Base-by-base conservation (phyloP, 768 basidiomycete genomes). In the Leccinum disarticulatum region DNA sequence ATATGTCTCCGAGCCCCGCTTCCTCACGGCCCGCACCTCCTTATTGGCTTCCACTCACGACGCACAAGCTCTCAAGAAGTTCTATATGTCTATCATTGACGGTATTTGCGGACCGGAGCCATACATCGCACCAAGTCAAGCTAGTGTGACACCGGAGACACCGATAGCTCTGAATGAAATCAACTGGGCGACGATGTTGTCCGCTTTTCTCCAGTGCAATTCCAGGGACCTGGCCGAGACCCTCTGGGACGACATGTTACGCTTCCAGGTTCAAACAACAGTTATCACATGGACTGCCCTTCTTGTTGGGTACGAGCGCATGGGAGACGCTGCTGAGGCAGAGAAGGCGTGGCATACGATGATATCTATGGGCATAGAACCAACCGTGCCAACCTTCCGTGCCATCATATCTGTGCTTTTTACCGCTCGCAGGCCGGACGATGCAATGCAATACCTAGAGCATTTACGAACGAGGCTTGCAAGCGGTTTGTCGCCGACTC, bases 211-310 rank as follows among this genome's bases (percentile, higher is more conserved):
- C 46, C 80, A 77, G 57, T 78, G 80, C 61, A 77, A 81, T 38
- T 75, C 81, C 31, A 76, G 76, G 47, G 85, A 88, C 54, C 72
- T 87, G 22, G 90, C 86, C 3, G 81, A 80, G 48, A 73, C 75
- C 25, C 68, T 92, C 6, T 93, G 92, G 92, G 77, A 81, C 36
- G 90, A 91, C 68, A 81, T 91, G 75, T 55, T 75, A 17, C 64
- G 71, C 38, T 73, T 80, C 22, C 80, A 79, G 1, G 70, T 88
- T 38, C 70, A 59, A 38, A 86, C 86, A n/a, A 80, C 80, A 2
- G 72, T 82, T 9, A 74, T 78, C 28, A 81, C 84, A 52, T 94
- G 92, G 91, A 90, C 83, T 10, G 83, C 85, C 15, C 78, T 92
- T 48, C 75, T 95, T 38, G 82, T 86, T 51, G 83, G 84, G 8